Conservation (phyloP, 345 rosid genomes). For the Jatropha curcas region DNA sequence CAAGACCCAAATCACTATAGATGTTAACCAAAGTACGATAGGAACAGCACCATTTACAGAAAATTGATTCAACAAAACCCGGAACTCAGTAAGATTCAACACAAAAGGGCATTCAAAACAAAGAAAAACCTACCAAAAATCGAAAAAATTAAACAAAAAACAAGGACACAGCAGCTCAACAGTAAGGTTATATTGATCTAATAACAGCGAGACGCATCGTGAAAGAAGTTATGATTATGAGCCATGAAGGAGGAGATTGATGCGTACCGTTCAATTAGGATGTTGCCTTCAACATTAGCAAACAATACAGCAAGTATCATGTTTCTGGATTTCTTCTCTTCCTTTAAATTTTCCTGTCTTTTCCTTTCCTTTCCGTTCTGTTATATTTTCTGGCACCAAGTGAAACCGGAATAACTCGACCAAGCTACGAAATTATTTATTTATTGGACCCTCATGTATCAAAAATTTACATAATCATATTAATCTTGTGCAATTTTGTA, state of each 20-base stretch:
- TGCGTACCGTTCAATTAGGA: constrained; percentile 31
- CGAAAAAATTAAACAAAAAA: not conserved
- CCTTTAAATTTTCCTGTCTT: no score
- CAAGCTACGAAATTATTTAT: no score
- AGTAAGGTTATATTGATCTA: constrained; percentile 6
- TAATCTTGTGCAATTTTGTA: no score
- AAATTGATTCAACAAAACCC: not conserved
- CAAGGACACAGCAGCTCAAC: not conserved
- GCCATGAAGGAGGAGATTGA: not conserved
- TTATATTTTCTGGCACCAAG: not conserved
- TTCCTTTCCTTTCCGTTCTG: not conserved
- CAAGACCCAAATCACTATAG: not conserved
- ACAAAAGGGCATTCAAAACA: constrained; percentile 3
- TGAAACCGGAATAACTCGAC: not conserved
- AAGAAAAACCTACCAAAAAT: not conserved
- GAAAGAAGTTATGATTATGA: not conserved
- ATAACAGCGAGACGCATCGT: not conserved
- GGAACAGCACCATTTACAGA: not conserved
- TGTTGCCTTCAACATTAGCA: constrained; percentile 36
- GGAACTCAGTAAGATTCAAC: not conserved
- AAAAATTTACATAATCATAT: not conserved
- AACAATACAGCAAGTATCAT: constrained; percentile 34
- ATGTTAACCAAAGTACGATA: not conserved
- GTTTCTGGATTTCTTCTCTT: not conserved
- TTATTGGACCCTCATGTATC: not conserved